Evolutionary conservation across 176 grass and related monocot genomes (phyloP).

Genomic region (Areca catechu): DNA sequence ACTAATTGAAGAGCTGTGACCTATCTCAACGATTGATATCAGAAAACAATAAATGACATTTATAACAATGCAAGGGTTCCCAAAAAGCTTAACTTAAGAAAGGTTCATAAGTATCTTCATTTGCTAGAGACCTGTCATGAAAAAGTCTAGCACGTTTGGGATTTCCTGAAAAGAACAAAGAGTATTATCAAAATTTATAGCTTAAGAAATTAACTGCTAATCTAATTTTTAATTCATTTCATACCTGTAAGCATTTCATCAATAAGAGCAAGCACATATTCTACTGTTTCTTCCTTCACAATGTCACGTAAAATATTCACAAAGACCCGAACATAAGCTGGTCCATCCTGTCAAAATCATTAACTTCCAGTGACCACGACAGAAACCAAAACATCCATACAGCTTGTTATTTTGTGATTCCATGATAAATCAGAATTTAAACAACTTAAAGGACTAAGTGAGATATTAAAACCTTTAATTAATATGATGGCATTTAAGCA

Average conservation of each 20-base stretch:
- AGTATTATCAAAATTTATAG: slow-evolving; percentile 25
- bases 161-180: slow-evolving; percentile 55
- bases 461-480: no score
- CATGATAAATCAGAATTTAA: no score
- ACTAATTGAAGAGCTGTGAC: no score
- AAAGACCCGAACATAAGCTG: slow-evolving; percentile 63
- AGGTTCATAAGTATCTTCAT: slow-evolving; percentile 82
- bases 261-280: slow-evolving; percentile 93
- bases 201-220: background rate
- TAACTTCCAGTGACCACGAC: background rate
- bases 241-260: slow-evolving; percentile 91
- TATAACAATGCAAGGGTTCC: slow-evolving; percentile 9
- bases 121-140: slow-evolving; percentile 64
- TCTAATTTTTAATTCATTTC: slow-evolving; percentile 7
- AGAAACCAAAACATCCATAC: no score
- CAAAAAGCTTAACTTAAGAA: slow-evolving; percentile 70
- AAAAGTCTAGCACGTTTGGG: slow-evolving; percentile 62
- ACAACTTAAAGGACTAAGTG: no score
- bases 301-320: slow-evolving; percentile 66
- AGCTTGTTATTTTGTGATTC: no score
- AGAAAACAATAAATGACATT: no score
- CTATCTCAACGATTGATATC: no score
- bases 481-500: no score
- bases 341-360: slow-evolving; percentile 59
- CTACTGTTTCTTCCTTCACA: slow-evolving; percentile 90